Conservation (phyloP, 148 eudicot genomes). For the Vaccinium darrowii region DNA sequence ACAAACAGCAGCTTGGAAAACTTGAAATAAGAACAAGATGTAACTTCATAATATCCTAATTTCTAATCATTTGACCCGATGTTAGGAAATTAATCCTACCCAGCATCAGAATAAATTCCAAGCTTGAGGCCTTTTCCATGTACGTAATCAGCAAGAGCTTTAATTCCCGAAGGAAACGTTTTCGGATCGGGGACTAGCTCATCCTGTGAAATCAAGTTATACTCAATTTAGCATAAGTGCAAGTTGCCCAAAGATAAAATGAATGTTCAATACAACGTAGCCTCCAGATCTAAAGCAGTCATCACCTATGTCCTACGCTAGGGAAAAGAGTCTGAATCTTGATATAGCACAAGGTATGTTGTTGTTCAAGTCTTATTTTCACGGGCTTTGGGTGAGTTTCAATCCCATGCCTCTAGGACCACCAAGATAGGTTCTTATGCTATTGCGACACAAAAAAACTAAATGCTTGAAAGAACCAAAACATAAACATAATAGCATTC, state of each 20-base stretch:
- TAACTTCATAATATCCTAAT: not conserved
- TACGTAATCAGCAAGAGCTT: conserved; percentile 89
- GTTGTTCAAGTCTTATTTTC: not conserved
- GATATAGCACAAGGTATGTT: not conserved
- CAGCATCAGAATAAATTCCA: conserved; percentile 98
- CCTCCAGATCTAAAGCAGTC: not conserved
- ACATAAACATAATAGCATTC: conserved; percentile 10
- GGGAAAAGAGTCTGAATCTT: not conserved
- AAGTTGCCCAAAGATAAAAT: not conserved
- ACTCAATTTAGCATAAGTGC: not conserved
- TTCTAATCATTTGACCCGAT: not conserved
- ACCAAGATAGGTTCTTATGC: not conserved
- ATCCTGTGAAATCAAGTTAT: conserved; percentile 45
- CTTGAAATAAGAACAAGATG: not conserved
- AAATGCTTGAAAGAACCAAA: not conserved
- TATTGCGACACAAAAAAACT: not conserved
- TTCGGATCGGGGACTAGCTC: conserved; percentile 69
- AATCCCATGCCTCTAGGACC: not conserved
- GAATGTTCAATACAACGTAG: not conserved
- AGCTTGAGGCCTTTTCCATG: conserved; percentile 90
- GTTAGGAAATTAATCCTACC: conserved; percentile 47
- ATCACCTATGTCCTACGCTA: not conserved
- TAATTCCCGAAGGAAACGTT: conserved; percentile 86
- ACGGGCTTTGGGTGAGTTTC: not conserved
- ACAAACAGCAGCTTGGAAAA: not conserved